phyloP scores from a whole-genome alignment of 2,329 filamentous ascomycete species.

The Paraphaeosphaeria sporulosa region DNA sequence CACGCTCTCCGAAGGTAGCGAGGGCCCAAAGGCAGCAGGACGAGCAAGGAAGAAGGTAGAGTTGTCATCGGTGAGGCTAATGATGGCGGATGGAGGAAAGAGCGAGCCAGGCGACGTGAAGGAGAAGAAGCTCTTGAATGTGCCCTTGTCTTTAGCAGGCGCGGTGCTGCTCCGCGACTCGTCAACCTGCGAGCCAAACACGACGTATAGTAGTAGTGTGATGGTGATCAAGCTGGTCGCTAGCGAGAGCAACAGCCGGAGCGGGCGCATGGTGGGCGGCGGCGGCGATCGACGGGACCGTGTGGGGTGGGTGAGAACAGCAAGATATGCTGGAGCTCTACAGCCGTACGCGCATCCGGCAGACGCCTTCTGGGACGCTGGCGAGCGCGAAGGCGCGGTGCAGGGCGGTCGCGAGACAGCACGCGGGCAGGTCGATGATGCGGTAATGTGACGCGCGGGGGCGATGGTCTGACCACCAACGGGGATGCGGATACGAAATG shows the following conservation, averaged over 20 bases:
- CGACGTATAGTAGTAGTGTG: slow-evolving; percentile 53
- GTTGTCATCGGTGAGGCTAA: slow-evolving; percentile 96
- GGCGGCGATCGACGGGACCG: slow-evolving; percentile 14
- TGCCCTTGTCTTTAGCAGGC: slow-evolving; percentile 41
- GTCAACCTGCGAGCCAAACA: slow-evolving; percentile 32
- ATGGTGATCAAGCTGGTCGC: slow-evolving; percentile 53
- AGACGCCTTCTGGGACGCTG: slow-evolving; percentile 16
- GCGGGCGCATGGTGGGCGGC: slow-evolving; percentile 44
- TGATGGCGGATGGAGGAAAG: slow-evolving; percentile 93
- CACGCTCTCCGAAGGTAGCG: slow-evolving; percentile 75
- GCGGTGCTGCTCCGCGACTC: slow-evolving; percentile 23
- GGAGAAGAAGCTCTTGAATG: slow-evolving; percentile 54
- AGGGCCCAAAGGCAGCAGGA: slow-evolving; percentile 90
- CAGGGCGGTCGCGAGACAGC: slow-evolving; percentile 18
- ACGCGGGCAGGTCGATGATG: slow-evolving; percentile 25
- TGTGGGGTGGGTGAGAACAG: slow-evolving; percentile 23
- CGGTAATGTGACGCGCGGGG: slow-evolving; percentile 25
- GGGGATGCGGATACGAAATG: not conserved
- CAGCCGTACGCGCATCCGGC: slow-evolving; percentile 31
- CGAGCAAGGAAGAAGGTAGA: slow-evolving; percentile 95
- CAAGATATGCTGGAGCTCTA: slow-evolving; percentile 34
- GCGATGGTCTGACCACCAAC: slow-evolving; percentile 12
- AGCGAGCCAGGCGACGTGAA: slow-evolving; percentile 75
- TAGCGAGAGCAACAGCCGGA: slow-evolving; percentile 51
- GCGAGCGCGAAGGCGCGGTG: slow-evolving; percentile 9